phyloP scores from a whole-genome alignment of 495 filamentous ascomycete species.

The Penicillium pancosmium region DNA sequence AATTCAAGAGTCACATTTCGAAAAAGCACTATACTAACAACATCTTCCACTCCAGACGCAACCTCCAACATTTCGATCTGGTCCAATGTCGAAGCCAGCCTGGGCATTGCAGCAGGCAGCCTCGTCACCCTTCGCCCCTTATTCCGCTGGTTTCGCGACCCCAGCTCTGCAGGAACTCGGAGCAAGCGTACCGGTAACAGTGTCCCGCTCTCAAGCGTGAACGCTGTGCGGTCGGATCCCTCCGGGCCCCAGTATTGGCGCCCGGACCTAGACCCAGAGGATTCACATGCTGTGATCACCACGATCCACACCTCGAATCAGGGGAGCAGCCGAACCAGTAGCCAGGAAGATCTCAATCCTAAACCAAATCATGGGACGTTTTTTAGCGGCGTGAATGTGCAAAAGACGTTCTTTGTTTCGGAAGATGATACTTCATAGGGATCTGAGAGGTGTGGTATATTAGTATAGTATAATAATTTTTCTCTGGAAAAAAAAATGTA shows the following conservation, averaged over 20 bases:
- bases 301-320: slow-evolving; percentile 35
- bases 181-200: slow-evolving; percentile 35
- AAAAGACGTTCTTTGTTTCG: slow-evolving; percentile 44
- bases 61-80: slow-evolving; percentile 49
- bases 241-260: slow-evolving; percentile 37
- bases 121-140: slow-evolving; percentile 52
- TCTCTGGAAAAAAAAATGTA: background rate
- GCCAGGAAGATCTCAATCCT: slow-evolving; percentile 44
- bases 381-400: slow-evolving; percentile 40
- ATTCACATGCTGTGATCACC: slow-evolving; percentile 31
- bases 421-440: slow-evolving; percentile 9
- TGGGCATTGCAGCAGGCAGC: slow-evolving; percentile 50
- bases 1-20: background rate
- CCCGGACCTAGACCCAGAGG: slow-evolving; percentile 33
- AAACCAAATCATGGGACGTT: slow-evolving; percentile 21
- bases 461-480: background rate
- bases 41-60: slow-evolving; percentile 29
- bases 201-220: slow-evolving; percentile 38
- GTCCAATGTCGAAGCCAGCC: slow-evolving; percentile 49
- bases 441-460: background rate
- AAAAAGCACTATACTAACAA: slow-evolving; percentile 15
- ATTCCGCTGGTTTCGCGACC: slow-evolving; percentile 48
- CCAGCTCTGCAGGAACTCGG: slow-evolving; percentile 30
- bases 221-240: slow-evolving; percentile 21
- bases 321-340: slow-evolving; percentile 39